A percentile compares a stretch with the other conserved stretches of the same genome.
Conservation (phyloP, 805 yeast genomes). For the Pichia deserticola region DNA sequence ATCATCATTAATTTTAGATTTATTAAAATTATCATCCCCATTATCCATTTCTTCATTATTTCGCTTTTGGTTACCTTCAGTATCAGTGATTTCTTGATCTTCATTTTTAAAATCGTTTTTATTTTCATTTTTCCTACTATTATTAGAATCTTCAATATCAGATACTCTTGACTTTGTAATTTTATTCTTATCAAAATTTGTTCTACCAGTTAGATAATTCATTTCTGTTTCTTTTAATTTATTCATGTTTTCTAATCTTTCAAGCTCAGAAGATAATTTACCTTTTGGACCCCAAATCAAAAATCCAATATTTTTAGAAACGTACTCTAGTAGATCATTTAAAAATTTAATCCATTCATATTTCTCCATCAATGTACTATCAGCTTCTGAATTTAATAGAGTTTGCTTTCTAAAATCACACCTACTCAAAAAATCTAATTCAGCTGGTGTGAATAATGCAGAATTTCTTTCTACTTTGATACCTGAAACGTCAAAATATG, state of each 20-base stretch:
- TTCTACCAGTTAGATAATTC: too few species aligned
- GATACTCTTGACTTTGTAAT: too few species aligned
- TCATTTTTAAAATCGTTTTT: neutral
- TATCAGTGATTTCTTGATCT: neutral
- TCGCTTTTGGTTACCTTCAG: too few species aligned
- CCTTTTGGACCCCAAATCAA: conserved; percentile 57
- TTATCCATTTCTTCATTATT: too few species aligned
- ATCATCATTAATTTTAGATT: neutral
- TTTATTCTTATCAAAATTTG: neutral
- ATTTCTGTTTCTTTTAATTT: too few species aligned
- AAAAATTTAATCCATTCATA: conserved; percentile 85
- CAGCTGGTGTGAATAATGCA: conserved; percentile 57
- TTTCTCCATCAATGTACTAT: conserved; percentile 51
- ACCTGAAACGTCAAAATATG: conserved; percentile 14
- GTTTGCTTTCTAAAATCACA: conserved; percentile 66
- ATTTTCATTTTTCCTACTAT: too few species aligned
- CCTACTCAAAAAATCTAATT: conserved; percentile 67
- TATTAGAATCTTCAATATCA: too few species aligned
- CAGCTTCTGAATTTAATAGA: conserved; percentile 40
- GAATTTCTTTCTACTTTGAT: conserved; percentile 23
- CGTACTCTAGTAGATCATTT: conserved; percentile 70
- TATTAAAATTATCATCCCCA: neutral
- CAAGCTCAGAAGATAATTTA: conserved; percentile 23
- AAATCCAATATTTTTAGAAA: conserved; percentile 64
- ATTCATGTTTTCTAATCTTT: conserved; percentile 2